Evolutionary conservation across 176 grass and related monocot genomes (phyloP), one percentile per base, ranked within the genome.

Genomic region (Dendrocalamus sinicus): DNA sequence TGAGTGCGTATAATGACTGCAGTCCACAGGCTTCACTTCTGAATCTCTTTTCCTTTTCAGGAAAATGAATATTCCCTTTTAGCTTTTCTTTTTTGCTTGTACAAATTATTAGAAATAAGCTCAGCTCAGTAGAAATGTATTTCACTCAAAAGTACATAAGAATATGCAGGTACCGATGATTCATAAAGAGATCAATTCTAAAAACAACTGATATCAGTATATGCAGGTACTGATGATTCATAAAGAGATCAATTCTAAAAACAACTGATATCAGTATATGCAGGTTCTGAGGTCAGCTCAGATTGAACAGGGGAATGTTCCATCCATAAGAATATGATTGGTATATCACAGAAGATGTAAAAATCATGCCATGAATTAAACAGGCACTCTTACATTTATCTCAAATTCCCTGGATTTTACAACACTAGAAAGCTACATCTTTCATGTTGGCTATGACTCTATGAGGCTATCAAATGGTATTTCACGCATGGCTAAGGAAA

Each of bases 331-430:
- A 80, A 81, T 62, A 12, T 61, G 55, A 48, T 64, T n/a, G 8
- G 28, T 32, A 35, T 35, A 66, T 32, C 63, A 35, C 17, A 15
- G 63, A 16, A 35, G 28, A 63, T 26, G 10, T 80, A 37, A 63
- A 53, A 71, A 39, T 52, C 26, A 70, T 51, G 45, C 19, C 11
- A 40, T 30, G 53, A 77, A 43, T 77, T 14, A 88, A 69, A 59
- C 43, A 73, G 24, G 28, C 9, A 82, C 6, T 12, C 86, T 13
- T 12, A 41, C 57, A 64, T 82, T 20, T 19, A 81, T 90, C 19
- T 77, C 17, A 43, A 84, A 68, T 10, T 70, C 12, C 28, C 50
- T 67, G 37, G 63, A 85, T 70, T 88, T 43, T 67, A 75, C 1
- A 4, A 59, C 70, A 62, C 54, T 68, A 35, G 63, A 75, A 46